Conservation (phyloP, 345 rosid species). For the Rhizophora apiculata region DNA sequence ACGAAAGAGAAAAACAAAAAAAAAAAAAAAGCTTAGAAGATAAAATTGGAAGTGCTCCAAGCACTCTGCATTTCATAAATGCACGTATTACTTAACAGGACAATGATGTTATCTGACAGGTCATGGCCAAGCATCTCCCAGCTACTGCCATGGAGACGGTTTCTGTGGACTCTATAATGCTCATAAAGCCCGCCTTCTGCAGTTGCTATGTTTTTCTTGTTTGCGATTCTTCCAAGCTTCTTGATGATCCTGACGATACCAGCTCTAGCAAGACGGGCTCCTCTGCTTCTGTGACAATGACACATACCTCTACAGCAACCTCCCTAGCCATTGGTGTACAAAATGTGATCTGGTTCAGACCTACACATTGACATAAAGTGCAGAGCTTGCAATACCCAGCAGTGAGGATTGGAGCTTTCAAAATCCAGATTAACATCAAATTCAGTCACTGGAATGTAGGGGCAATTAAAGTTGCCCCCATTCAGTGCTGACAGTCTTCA, state of each 20-base stretch:
- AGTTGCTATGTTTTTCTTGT: slow-evolving; percentile 44
- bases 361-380: not conserved
- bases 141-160: slow-evolving; percentile 54
- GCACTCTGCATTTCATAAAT: too few relatives aligned
- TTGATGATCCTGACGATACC: slow-evolving; percentile 62
- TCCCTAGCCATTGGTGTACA: slow-evolving; percentile 44
- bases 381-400: slow-evolving; percentile 30
- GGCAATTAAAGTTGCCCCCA: slow-evolving; percentile 60
- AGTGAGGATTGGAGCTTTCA: slow-evolving; percentile 48
- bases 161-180: slow-evolving; percentile 56
- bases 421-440: slow-evolving; percentile 49
- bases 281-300: slow-evolving; percentile 54
- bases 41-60: too few relatives aligned
- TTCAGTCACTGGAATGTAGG: slow-evolving; percentile 51
- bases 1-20: too few relatives aligned
- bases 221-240: slow-evolving; percentile 56
- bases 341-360: slow-evolving; percentile 36
- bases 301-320: slow-evolving; percentile 58
- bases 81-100: too few relatives aligned
- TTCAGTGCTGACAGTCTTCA: slow-evolving; percentile 52
- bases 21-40: too few relatives aligned
- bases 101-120: slow-evolving; percentile 45
- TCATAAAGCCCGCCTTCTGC: slow-evolving; percentile 70
- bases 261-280: slow-evolving; percentile 62
- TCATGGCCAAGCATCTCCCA: slow-evolving; percentile 75